Evolutionary conservation across 1,284 basidiomycete species (phyloP).

Genomic region (Blastosporella zonata): DNA sequence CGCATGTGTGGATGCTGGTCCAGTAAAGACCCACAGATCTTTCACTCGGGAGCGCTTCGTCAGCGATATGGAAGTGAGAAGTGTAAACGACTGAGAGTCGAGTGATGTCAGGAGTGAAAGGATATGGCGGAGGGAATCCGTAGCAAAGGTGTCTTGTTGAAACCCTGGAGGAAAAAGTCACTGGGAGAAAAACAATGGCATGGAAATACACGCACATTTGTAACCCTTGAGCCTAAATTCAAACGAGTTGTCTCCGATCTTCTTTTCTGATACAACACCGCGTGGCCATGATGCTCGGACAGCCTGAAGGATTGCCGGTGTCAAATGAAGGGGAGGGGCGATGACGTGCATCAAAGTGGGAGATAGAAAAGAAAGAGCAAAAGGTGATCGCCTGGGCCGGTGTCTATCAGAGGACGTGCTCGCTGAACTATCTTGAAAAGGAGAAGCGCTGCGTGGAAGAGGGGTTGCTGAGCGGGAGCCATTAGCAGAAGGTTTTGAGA

Average conservation of each 20-base stretch:
- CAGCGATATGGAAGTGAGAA: slow-evolving; percentile 67
- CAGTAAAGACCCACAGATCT: slow-evolving; percentile 77
- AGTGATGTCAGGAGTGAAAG: slow-evolving; percentile 63
- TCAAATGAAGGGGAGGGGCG: slow-evolving; percentile 66
- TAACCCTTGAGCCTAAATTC: slow-evolving; percentile 82
- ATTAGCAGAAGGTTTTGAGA: slow-evolving; percentile 46
- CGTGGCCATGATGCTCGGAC: slow-evolving; percentile 75
- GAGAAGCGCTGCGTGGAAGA: slow-evolving; percentile 30
- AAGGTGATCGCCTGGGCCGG: slow-evolving; percentile 44
- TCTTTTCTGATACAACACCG: slow-evolving; percentile 74
- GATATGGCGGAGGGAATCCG: slow-evolving; percentile 73
- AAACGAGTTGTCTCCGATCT: slow-evolving; percentile 63
- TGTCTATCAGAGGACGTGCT: slow-evolving; percentile 36
- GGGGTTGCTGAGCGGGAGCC: slow-evolving; percentile 31
- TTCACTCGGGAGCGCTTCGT: slow-evolving; percentile 67
- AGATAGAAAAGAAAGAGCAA: slow-evolving; percentile 72
- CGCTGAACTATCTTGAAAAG: slow-evolving; percentile 29
- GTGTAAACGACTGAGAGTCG: slow-evolving; percentile 63
- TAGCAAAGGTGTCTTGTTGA: slow-evolving; percentile 73
- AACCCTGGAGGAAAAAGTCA: slow-evolving; percentile 51
- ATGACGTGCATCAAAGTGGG: slow-evolving; percentile 68
- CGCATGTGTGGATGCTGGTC: slow-evolving; percentile 33
- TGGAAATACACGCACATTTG: slow-evolving; percentile 49
- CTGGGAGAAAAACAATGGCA: slow-evolving; percentile 6
- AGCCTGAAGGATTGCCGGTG: slow-evolving; percentile 76